phyloP scores from a whole-genome alignment of 768 basidiomycete genomes.

The Tulasnella sp. region DNA sequence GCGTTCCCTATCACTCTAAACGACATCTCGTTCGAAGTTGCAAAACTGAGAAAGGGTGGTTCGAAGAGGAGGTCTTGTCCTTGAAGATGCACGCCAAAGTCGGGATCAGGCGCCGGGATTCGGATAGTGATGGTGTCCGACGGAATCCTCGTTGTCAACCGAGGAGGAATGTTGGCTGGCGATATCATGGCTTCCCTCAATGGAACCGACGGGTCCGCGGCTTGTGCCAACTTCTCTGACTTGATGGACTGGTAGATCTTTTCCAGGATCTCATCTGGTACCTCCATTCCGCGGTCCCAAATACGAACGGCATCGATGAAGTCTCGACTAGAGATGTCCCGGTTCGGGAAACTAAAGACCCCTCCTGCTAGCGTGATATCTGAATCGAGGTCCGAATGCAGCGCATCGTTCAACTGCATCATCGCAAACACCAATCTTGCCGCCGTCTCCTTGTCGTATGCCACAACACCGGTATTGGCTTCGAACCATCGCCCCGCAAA shows the following conservation, averaged over 20 bases:
- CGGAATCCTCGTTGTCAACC: slow-evolving; percentile 79
- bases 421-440: slow-evolving; percentile 69
- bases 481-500: slow-evolving; percentile 89
- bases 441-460: slow-evolving; percentile 73
- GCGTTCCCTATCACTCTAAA: slow-evolving; percentile 86
- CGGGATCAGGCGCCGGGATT: slow-evolving; percentile 77
- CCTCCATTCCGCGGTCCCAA: slow-evolving; percentile 59
- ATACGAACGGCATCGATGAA: slow-evolving; percentile 79
- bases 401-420: slow-evolving; percentile 78
- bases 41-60: slow-evolving; percentile 72
- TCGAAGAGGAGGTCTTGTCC: slow-evolving; percentile 88
- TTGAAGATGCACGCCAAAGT: slow-evolving; percentile 70
- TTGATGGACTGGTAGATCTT: slow-evolving; percentile 70
- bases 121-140: slow-evolving; percentile 83
- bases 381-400: slow-evolving; percentile 43
- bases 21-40: slow-evolving; percentile 68
- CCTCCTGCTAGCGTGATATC: slow-evolving; percentile 10
- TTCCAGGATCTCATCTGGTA: slow-evolving; percentile 67
- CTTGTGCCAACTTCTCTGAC: slow-evolving; percentile 60
- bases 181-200: slow-evolving; percentile 46
- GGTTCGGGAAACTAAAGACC: slow-evolving; percentile 27
- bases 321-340: slow-evolving; percentile 60
- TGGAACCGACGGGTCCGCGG: slow-evolving; percentile 40
- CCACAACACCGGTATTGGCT: slow-evolving; percentile 67
- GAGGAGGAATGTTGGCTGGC: slow-evolving; percentile 48